Percentiles rank a stretch among this genome's conserved stretches.
phyloP scores from a whole-genome alignment of 441 rosid genomes.

The Erysimum pusillum region DNA sequence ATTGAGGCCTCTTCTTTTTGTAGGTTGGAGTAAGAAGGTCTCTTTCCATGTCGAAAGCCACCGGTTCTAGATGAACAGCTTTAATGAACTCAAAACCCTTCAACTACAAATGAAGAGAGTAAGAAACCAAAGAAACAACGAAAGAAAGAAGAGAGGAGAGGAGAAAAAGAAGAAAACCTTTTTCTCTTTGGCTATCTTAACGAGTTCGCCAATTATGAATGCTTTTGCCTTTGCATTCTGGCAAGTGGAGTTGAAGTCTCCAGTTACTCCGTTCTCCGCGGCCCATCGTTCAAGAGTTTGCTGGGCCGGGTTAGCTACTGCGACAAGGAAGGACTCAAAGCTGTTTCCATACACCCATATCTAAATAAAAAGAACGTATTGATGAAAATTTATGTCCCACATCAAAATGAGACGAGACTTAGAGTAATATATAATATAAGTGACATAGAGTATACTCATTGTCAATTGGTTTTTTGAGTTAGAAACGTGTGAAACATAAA shows the following conservation, averaged over 20 bases:
- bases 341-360: slow-evolving; percentile 98
- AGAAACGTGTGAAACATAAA: no score
- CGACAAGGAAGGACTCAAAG: slow-evolving; percentile 85
- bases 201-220: slow-evolving; percentile 70
- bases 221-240: slow-evolving; percentile 72
- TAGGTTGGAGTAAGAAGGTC: slow-evolving; percentile 94
- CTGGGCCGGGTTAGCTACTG: slow-evolving; percentile 75
- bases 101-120: slow-evolving; percentile 58
- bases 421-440: no score
- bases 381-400: background rate
- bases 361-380: slow-evolving; percentile 46
- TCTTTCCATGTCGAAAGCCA: slow-evolving; percentile 84
- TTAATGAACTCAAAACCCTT: slow-evolving; percentile 88
- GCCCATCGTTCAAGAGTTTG: slow-evolving; percentile 88
- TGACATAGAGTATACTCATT: no score
- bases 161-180: slow-evolving; percentile 64
- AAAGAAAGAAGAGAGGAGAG: slow-evolving; percentile 1
- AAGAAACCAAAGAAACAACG: background rate
- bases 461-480: no score
- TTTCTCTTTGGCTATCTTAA: slow-evolving; percentile 71
- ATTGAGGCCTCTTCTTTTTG: slow-evolving; percentile 95
- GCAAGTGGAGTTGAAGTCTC: slow-evolving; percentile 76
- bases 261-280: slow-evolving; percentile 60
- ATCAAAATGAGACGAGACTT: no score
- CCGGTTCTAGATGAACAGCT: slow-evolving; percentile 87